Conservation (phyloP, 805 yeast genomes). For the Barnettozyma botsteinii region DNA sequence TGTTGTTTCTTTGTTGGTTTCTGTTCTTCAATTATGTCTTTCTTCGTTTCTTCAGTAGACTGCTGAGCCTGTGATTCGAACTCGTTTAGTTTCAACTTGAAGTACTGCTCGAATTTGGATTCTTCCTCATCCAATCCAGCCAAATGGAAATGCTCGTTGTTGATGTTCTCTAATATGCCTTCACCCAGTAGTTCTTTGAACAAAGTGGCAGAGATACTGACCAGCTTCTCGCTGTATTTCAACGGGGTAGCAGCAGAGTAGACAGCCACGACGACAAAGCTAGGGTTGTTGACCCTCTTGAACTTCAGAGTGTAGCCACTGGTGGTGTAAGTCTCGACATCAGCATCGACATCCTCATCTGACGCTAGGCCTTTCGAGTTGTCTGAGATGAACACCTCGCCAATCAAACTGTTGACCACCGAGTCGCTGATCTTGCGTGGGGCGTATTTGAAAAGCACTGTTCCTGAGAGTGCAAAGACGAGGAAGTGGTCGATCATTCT, state of each 20-base stretch:
- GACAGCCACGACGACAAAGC: conserved; percentile 38
- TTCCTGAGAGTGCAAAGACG: conserved; percentile 47
- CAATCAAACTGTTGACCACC: conserved; percentile 42
- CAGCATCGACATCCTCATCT: conserved; percentile 19
- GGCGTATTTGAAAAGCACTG: conserved; percentile 44
- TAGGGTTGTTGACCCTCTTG: conserved; percentile 36
- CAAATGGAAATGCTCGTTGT: conserved; percentile 26
- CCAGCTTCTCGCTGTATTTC: conserved; percentile 31
- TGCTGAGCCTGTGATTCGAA: conserved; percentile 13
- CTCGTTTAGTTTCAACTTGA: conserved; percentile 31
- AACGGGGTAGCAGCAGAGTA: conserved; percentile 34
- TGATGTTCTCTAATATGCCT: conserved; percentile 22
- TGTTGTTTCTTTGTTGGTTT: conserved; percentile 9
- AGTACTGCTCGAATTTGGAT: conserved; percentile 33
- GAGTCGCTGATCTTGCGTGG: conserved; percentile 34
- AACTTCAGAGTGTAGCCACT: conserved; percentile 43
- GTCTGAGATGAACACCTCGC: conserved; percentile 42
- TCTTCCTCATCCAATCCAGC: conserved; percentile 29
- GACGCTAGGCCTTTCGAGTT: conserved; percentile 22
- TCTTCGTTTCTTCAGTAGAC: conserved; percentile 11
- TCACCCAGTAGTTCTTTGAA: conserved; percentile 29
- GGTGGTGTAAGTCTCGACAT: conserved; percentile 25
- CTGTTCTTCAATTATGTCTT: conserved; percentile 7
- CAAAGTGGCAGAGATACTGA: conserved; percentile 26
- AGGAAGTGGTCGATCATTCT: conserved; percentile 43